Percentiles rank a stretch among this genome's conserved stretches.
Evolutionary conservation across 2,329 filamentous ascomycete genomes (phyloP).

Genomic region (Penicillium sp.): DNA sequence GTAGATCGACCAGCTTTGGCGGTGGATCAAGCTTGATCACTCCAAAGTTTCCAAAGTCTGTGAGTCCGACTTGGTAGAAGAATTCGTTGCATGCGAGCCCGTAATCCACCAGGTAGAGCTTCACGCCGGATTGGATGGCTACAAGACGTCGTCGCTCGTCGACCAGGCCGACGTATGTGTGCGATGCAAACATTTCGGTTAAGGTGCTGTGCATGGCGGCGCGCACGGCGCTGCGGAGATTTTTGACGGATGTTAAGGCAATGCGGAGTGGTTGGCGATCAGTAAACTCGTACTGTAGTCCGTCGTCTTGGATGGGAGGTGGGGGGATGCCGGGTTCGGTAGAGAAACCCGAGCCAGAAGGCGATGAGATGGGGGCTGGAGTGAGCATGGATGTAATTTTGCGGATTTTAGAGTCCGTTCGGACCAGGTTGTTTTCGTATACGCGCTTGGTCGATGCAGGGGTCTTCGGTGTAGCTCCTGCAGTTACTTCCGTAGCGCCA

Average conservation of each 20-base stretch:
- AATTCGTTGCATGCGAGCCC: constrained; percentile 84
- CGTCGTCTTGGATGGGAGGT: constrained; percentile 45
- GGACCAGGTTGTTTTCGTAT: constrained; percentile 84
- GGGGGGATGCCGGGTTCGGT: constrained; percentile 40
- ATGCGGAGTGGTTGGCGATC: constrained; percentile 72
- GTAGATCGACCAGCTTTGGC: constrained; percentile 69
- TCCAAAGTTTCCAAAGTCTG: constrained; percentile 95
- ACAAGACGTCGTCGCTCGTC: constrained; percentile 84
- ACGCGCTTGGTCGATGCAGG: constrained; percentile 55
- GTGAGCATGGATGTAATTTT: constrained; percentile 97
- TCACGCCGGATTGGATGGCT: constrained; percentile 91
- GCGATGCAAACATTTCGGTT: constrained; percentile 82
- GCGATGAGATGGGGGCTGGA: constrained; percentile 45
- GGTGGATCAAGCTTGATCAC: constrained; percentile 77
- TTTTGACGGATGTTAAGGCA: constrained; percentile 80
- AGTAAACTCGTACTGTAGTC: constrained; percentile 70
- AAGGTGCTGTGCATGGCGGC: constrained; percentile 81
- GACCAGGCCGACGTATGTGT: constrained; percentile 92
- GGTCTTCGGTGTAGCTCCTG: constrained; percentile 42
- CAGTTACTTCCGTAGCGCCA: constrained; percentile 41
- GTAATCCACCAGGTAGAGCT: constrained; percentile 91
- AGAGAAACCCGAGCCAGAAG: constrained; percentile 31
- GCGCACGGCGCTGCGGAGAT: constrained; percentile 78
- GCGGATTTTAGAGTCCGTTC: constrained; percentile 83
- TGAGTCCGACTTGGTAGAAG: constrained; percentile 93